Evolutionary conservation across 2,329 filamentous ascomycete genomes (phyloP).

Genomic region (Aureobasidium sp.): DNA sequence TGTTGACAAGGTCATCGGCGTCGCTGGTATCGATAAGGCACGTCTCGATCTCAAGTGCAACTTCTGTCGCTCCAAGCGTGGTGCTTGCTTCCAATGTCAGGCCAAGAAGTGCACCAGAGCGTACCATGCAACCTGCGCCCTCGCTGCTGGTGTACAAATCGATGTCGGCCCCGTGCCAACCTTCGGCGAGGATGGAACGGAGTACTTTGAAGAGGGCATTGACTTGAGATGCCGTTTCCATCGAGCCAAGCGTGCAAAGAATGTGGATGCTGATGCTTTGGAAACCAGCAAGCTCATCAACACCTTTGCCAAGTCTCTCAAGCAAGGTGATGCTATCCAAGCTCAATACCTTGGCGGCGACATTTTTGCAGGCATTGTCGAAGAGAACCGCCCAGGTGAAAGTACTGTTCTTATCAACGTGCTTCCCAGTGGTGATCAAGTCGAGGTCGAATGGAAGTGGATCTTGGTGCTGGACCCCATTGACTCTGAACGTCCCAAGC

Average conservation of each 20-base stretch:
- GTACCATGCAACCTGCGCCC: slow-evolving; percentile 92
- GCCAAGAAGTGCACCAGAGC: slow-evolving; percentile 88
- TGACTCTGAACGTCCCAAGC: slow-evolving; percentile 66
- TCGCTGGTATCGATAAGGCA: slow-evolving; percentile 75
- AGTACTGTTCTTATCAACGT: slow-evolving; percentile 72
- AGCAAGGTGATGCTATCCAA: slow-evolving; percentile 72
- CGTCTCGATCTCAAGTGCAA: slow-evolving; percentile 89
- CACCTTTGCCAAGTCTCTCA: slow-evolving; percentile 60
- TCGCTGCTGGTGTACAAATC: slow-evolving; percentile 83
- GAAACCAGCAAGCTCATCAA: slow-evolving; percentile 64
- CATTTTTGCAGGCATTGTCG: slow-evolving; percentile 82
- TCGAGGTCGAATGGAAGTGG: slow-evolving; percentile 83
- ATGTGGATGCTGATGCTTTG: slow-evolving; percentile 49
- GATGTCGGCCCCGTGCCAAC: slow-evolving; percentile 81
- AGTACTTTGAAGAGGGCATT: slow-evolving; percentile 86
- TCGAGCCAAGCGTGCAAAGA: slow-evolving; percentile 76
- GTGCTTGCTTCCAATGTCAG: slow-evolving; percentile 95
- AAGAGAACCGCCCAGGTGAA: slow-evolving; percentile 74
- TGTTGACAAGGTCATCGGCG: slow-evolving; percentile 68
- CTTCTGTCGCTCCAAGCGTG: slow-evolving; percentile 87
- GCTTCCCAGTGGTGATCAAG: slow-evolving; percentile 70
- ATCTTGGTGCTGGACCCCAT: slow-evolving; percentile 64
- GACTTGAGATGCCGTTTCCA: slow-evolving; percentile 95
- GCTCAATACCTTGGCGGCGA: slow-evolving; percentile 77
- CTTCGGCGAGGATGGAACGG: slow-evolving; percentile 81